Evolutionary conservation across 495 filamentous ascomycete genomes (phyloP), one percentile per base, ranked within the genome.

Genomic region (Saxophila tyrrhenica): DNA sequence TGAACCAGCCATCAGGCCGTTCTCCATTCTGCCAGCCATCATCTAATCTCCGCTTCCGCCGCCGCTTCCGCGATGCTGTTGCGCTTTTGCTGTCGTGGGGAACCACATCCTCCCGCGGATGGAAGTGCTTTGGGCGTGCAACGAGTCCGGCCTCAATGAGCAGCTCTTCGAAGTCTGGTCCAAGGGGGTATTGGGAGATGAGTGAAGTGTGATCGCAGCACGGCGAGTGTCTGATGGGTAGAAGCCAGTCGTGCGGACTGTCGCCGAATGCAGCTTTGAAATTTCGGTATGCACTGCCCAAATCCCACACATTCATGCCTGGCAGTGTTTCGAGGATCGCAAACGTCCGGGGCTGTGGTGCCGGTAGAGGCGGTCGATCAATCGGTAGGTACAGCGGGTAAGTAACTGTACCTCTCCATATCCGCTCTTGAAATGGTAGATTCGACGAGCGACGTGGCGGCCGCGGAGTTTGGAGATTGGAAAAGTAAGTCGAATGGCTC

Each of bases 251-350:
- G 39, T 55, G 55, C 24, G 52, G 46, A 8, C 35, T n/a, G 5
- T 43, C 9, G 21, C 62, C 62, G 19, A 65, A 55, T n/a, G 63
- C 52, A 20, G 39, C 29, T 20, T 45, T 50, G 22, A 62, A 45
- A 23, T 65, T 65, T 16, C 29, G 42, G 2, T 7, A 56, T 2
- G 49, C 13, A 10, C 48, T 46, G n/a, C 62, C 62, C 10, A 65
- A 43, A 25, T 65, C 60, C 62, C 62, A 65, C 1, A 54, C 54
- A 45, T 65, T 65, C 50, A 59, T 53, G 10, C 62, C 60, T 2
- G 60, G 62, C 1, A 42, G 38, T 0, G 62, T 63, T 39, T 61
- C 45, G 8, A 65, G 48, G 29, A 65, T 62, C 5, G 62, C 62
- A 42, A 65, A 65, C n/a, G 57, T 63, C 35, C 59, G 48, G 2